These are phyloP conservation scores for Penicillium steckii DNA, from an alignment of 495 filamentous ascomycete genomes.

Conservation along the genomic window DNA sequence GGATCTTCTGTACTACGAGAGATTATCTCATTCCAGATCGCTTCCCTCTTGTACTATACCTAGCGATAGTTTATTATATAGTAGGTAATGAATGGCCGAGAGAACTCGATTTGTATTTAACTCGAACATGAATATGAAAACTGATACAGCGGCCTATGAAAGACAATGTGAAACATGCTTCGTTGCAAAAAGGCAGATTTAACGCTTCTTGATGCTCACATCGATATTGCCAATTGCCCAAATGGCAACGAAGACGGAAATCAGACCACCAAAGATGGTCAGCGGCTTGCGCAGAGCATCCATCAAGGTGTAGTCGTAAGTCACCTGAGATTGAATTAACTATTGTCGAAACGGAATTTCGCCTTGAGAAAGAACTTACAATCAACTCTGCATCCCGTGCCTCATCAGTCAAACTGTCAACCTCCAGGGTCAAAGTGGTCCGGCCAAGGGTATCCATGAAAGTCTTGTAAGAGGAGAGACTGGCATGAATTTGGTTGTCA, in stretches of 20 bases:
- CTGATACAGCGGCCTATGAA: constrained; percentile 14
- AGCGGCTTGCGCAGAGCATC: constrained; percentile 85
- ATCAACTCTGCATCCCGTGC: constrained; percentile 75
- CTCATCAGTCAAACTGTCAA: constrained; percentile 85
- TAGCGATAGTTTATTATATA: not conserved
- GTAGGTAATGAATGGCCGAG: not conserved
- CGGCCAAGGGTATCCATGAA: constrained; percentile 95
- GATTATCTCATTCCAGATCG: no score
- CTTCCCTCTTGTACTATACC: not conserved
- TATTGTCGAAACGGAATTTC: not conserved
- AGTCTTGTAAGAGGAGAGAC: constrained; percentile 68
- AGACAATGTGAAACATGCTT: constrained; percentile 21
- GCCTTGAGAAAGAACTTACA: constrained; percentile 38
- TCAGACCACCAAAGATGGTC: constrained; percentile 70
- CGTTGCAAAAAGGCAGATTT: constrained; percentile 12
- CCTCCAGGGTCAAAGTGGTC: constrained; percentile 75
- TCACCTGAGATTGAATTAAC: constrained; percentile 41
- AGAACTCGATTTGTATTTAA: not conserved
- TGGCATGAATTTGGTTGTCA: constrained; percentile 36
- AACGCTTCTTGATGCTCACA: constrained; percentile 61
- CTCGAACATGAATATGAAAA: constrained; percentile 1
- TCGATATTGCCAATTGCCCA: constrained; percentile 80
- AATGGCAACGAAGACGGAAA: constrained; percentile 69
- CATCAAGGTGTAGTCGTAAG: constrained; percentile 78
- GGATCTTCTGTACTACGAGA: not conserved